Evolutionary conservation across 768 basidiomycete species (phyloP).

Genomic region (Tulasnella sp.): DNA sequence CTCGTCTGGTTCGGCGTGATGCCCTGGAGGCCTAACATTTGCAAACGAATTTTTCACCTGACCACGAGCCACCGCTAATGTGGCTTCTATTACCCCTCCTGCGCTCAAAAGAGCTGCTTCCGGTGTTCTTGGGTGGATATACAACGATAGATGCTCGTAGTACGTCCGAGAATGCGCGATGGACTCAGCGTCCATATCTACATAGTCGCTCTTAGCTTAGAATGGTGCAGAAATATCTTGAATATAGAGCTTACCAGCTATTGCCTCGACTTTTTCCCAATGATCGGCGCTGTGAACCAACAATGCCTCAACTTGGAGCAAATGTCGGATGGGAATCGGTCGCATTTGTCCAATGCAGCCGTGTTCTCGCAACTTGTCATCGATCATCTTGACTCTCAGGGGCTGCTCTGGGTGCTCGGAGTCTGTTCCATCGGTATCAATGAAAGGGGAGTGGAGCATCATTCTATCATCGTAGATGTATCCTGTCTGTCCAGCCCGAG

Average conservation of each 20-base stretch:
- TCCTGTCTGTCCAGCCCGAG: constrained; percentile 37
- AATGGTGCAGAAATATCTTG: background rate
- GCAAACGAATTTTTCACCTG: constrained; percentile 80
- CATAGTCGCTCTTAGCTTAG: background rate
- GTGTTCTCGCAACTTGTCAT: constrained; percentile 44
- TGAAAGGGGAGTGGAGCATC: constrained; percentile 49
- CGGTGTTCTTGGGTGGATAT: constrained; percentile 77
- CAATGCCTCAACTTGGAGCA: constrained; percentile 61
- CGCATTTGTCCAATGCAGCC: constrained; percentile 61
- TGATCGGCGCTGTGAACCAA: constrained; percentile 85
- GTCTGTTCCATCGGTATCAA: constrained; percentile 23
- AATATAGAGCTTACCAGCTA: constrained; percentile 50
- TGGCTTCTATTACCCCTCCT: constrained; percentile 88
- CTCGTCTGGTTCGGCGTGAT: constrained; percentile 95
- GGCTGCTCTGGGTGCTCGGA: constrained; percentile 57
- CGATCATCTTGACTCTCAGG: constrained; percentile 65
- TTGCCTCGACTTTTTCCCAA: constrained; percentile 79
- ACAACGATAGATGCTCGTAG: constrained; percentile 86
- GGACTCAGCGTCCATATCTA: constrained; percentile 64
- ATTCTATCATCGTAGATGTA: constrained; percentile 80
- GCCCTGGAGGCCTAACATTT: constrained; percentile 92
- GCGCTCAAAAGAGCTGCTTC: constrained; percentile 77
- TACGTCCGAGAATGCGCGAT: constrained; percentile 62
- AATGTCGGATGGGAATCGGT: constrained; percentile 59
- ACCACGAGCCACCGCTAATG: constrained; percentile 68